These are phyloP conservation scores for Dendrocalamus latiflorus DNA, from an alignment of 202 grass and related monocot genomes.

Conservation along the genomic window DNA sequence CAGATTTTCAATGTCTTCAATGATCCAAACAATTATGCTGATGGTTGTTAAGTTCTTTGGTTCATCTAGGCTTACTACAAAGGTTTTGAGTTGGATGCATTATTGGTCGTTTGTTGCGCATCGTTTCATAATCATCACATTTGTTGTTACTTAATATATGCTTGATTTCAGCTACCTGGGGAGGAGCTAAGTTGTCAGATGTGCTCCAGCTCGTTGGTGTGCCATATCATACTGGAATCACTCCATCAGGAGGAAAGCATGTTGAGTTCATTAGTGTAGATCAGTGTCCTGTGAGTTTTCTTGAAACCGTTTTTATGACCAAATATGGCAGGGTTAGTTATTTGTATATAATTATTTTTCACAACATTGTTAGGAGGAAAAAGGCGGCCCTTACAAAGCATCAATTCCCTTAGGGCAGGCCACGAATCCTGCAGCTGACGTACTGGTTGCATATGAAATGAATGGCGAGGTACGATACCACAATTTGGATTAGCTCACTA, in stretches of 20 bases:
- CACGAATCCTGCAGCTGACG: conserved; percentile 67
- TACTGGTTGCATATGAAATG: conserved; percentile 90
- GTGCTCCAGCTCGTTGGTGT: conserved; percentile 51
- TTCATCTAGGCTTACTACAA: not conserved
- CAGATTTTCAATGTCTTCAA: not conserved
- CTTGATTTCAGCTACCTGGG: conserved; percentile 62
- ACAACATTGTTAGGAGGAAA: conserved; percentile 55
- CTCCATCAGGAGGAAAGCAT: conserved; percentile 56
- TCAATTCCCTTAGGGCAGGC: conserved; percentile 68
- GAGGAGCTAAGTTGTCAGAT: conserved; percentile 72
- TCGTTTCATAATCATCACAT: not conserved
- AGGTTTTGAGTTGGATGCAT: not conserved
- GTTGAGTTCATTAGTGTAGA: conserved; percentile 73
- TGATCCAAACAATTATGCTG: not conserved
- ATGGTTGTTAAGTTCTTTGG: not conserved
- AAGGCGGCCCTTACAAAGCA: conserved; percentile 79
- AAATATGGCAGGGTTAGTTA: not conserved
- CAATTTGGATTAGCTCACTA: not conserved
- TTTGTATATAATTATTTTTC: not conserved
- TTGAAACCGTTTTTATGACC: not conserved
- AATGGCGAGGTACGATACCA: conserved; percentile 52
- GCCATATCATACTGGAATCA: conserved; percentile 36
- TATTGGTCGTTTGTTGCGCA: not conserved
- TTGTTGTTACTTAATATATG: not conserved
- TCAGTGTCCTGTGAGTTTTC: conserved; percentile 63